phyloP scores from a whole-genome alignment of 805 yeast genomes.

The Candida nitratophila region DNA sequence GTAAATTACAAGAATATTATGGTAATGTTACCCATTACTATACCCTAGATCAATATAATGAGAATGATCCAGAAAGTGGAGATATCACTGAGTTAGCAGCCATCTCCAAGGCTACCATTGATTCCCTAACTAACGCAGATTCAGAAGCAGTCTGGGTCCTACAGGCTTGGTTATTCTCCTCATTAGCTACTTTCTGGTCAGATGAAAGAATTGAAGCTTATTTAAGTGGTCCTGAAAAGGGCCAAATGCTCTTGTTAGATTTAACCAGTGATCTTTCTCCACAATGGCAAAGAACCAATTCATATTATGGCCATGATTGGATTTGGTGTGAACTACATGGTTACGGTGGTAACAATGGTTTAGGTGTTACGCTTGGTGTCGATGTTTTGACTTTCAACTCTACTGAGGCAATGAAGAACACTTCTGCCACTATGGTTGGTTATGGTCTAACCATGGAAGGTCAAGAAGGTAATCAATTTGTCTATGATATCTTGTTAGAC shows the following conservation, averaged over 20 bases:
- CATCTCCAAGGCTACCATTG: slow-evolving; percentile 4
- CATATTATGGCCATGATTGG: slow-evolving; percentile 6
- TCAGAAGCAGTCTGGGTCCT: slow-evolving; percentile 7
- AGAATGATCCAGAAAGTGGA: slow-evolving; percentile 3
- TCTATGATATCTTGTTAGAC: slow-evolving; percentile 4
- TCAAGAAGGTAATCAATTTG: slow-evolving; percentile 7
- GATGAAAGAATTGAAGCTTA: slow-evolving; percentile 4
- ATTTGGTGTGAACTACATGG: slow-evolving; percentile 8
- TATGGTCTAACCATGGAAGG: slow-evolving; percentile 7
- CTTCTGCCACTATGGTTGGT: slow-evolving; percentile 6
- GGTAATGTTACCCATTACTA: slow-evolving; percentile 5
- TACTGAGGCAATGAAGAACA: slow-evolving; percentile 1
- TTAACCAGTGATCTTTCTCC: slow-evolving; percentile 5
- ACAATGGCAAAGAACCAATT: slow-evolving; percentile 6
- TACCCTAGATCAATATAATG: slow-evolving; percentile 7
- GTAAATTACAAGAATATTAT: slow-evolving; percentile 1
- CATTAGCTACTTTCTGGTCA: slow-evolving; percentile 3
- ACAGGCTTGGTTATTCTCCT: slow-evolving; percentile 7
- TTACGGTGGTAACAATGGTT: slow-evolving; percentile 5
- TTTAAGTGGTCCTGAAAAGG: slow-evolving; percentile 4
- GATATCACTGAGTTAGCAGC: not conserved
- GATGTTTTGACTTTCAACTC: slow-evolving; percentile 4
- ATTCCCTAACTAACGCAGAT: slow-evolving; percentile 1
- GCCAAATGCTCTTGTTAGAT: slow-evolving; percentile 3
- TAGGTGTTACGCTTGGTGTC: slow-evolving; percentile 3